These are phyloP conservation scores for Chytriomyces confervae DNA, from an alignment of 192 early-diverging fungal genomes.

Conservation along the genomic window DNA sequence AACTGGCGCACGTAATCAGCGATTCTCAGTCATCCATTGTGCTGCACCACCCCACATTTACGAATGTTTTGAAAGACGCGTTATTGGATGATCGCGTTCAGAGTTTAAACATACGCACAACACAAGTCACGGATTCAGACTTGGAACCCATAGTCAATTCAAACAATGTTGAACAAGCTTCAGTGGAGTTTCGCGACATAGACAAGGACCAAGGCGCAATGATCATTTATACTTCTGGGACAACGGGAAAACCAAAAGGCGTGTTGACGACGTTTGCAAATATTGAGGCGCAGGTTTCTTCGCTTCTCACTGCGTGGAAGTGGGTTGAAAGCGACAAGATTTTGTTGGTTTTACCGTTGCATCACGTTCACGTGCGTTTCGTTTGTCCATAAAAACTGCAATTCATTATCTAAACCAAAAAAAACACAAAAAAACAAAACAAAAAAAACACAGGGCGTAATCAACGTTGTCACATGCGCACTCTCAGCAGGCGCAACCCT, in stretches of 20 bases:
- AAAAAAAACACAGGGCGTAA: conserved; percentile 9
- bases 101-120: neutral
- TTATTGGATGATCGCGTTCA: neutral
- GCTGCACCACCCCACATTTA: conserved; percentile 64
- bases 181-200: conserved; percentile 27
- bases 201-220: conserved; percentile 59
- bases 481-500: conserved; percentile 75
- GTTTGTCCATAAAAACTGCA: conserved; percentile 19
- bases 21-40: conserved; percentile 69
- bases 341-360: conserved; percentile 80
- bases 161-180: neutral
- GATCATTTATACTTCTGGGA: conserved; percentile 77
- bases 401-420: too few relatives aligned
- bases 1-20: conserved; percentile 75
- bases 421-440: neutral
- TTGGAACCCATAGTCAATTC: neutral
- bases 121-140: neutral
- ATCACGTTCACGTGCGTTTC: conserved; percentile 75
- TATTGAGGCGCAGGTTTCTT: conserved; percentile 69
- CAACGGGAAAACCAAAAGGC: conserved; percentile 79
- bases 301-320: conserved; percentile 73
- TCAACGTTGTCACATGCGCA: conserved; percentile 72
- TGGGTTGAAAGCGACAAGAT: conserved; percentile 72
- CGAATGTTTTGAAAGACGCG: conserved; percentile 36
- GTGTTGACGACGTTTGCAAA: conserved; percentile 75